Evolutionary conservation across 2,329 filamentous ascomycete genomes (phyloP), one percentile per base, ranked within the genome.

Genomic region (Scytalidium lignicola): DNA sequence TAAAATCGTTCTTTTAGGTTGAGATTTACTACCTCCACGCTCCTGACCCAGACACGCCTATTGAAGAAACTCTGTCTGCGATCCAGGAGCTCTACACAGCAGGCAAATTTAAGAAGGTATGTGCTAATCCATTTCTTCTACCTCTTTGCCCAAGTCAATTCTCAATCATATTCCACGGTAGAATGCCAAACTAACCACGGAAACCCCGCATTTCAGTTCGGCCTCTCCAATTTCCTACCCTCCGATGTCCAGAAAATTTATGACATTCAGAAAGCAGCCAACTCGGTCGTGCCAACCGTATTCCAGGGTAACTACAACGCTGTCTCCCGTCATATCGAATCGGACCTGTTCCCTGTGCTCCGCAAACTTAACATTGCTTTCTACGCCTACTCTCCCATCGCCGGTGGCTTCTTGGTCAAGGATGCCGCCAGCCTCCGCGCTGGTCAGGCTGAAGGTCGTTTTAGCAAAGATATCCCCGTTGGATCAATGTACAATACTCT

Each of bases 361-460:
- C 74, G 42, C 43, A 59, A 60, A 43, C 50, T 61, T 13, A 50
- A 51, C 2, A 61, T 61, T 40, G 76, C 80, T 46, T 71, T 83
- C 46, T 79, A 83, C 17, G 67, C 81, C 42, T 83, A 83, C 66
- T 85, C 83, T 55, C 81, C 80, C 0, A 68, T 84, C 26, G 81
- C 80, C 2, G 82, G 82, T n/a, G 82, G 82, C 1, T 67, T 85
- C 29, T 78, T 85, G 58, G 75, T 74, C 19, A 62, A 62, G 44
- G 46, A 48, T 15, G 19, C 52, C 3, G 49, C 46, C 5, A 15
- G 46, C 5, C 12, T 58, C 1, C 49, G 49, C 6, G 50, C 28
- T 2, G 43, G 47, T 15, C 32, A 49, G 7, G 52, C 47, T 7
- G 41, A 48, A 15, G 63, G 64, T 12, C 56, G 64, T 2, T 66